Evolutionary conservation across 768 basidiomycete genomes (phyloP).

Genomic region (Termitomyces titanicus): DNA sequence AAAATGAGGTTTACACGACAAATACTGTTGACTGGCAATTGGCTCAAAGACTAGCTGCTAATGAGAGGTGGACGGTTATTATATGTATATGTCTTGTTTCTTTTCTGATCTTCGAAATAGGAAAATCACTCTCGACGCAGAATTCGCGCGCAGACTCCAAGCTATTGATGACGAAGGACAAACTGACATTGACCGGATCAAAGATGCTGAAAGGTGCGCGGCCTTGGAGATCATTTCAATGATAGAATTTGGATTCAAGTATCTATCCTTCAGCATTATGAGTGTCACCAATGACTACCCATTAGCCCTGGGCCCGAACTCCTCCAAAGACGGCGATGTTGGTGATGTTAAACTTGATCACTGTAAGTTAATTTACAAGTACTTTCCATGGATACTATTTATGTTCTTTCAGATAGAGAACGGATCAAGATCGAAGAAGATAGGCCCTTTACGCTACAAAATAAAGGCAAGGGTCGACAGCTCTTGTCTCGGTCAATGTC

Average conservation of each 20-base stretch:
- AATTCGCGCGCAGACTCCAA: conserved; percentile 32
- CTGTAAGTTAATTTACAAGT: neutral
- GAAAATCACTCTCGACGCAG: conserved; percentile 30
- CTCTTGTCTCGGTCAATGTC: neutral
- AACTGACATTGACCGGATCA: conserved; percentile 20
- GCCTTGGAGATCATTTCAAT: neutral
- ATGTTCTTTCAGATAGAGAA: too few species aligned
- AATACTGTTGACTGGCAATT: conserved; percentile 25
- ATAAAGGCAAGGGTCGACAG: conserved; percentile 10
- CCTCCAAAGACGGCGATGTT: neutral
- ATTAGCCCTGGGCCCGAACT: neutral
- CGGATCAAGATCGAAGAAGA: conserved; percentile 4
- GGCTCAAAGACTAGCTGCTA: conserved; percentile 33
- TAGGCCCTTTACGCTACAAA: neutral
- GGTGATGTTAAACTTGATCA: neutral
- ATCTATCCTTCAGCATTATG: neutral
- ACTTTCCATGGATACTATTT: neutral
- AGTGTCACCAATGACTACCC: neutral
- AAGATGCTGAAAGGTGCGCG: conserved; percentile 28
- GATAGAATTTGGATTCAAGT: neutral
- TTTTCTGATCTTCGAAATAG: conserved; percentile 12
- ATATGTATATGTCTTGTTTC: neutral
- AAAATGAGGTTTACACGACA: conserved; percentile 22
- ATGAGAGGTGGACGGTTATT: conserved; percentile 16
- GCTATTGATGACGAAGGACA: conserved; percentile 23